A percentile compares a stretch with the other conserved stretches of the same genome.
These are phyloP conservation scores for Candida yuanshanica DNA, from an alignment of 805 yeast species.

Conservation along the genomic window DNA sequence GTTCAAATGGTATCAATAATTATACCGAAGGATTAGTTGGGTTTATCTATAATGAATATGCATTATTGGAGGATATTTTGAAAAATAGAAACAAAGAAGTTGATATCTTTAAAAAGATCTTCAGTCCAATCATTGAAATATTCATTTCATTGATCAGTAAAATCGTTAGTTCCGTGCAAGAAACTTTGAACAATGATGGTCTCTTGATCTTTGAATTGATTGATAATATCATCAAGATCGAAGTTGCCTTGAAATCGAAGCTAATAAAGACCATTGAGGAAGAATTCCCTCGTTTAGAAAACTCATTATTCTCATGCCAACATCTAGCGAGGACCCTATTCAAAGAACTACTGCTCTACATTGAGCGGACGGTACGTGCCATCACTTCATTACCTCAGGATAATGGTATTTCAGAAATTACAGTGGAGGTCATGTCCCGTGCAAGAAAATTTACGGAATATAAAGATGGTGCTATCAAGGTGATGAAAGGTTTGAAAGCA, in stretches of 20 bases:
- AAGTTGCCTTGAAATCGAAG: conserved; percentile 18
- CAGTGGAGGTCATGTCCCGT: conserved; percentile 66
- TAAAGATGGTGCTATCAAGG: conserved; percentile 42
- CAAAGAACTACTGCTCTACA: conserved; percentile 48
- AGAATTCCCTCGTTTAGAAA: conserved; percentile 15
- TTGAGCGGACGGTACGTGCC: conserved; percentile 45
- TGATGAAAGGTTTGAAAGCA: conserved; percentile 45
- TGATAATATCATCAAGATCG: conserved; percentile 37
- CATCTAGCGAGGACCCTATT: conserved; percentile 39
- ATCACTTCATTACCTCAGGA: conserved; percentile 54
- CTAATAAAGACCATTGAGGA: conserved; percentile 23
- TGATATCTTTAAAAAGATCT: conserved; percentile 27
- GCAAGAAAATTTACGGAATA: conserved; percentile 62
- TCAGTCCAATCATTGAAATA: conserved; percentile 31
- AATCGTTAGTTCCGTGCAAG: conserved; percentile 35
- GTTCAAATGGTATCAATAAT: conserved; percentile 49
- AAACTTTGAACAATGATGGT: conserved; percentile 41
- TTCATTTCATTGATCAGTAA: conserved; percentile 33
- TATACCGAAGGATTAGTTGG: conserved; percentile 49
- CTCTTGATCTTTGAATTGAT: conserved; percentile 53
- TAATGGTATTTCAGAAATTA: conserved; percentile 62
- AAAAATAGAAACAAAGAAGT: conserved; percentile 26
- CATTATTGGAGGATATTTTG: conserved; percentile 39
- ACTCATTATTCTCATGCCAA: conserved; percentile 23
- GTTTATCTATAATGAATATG: conserved; percentile 44